Percentiles rank a stretch among this genome's conserved stretches.
Conservation (phyloP, 2,329 filamentous ascomycete genomes). For the Bimuria novae-zelandiae region DNA sequence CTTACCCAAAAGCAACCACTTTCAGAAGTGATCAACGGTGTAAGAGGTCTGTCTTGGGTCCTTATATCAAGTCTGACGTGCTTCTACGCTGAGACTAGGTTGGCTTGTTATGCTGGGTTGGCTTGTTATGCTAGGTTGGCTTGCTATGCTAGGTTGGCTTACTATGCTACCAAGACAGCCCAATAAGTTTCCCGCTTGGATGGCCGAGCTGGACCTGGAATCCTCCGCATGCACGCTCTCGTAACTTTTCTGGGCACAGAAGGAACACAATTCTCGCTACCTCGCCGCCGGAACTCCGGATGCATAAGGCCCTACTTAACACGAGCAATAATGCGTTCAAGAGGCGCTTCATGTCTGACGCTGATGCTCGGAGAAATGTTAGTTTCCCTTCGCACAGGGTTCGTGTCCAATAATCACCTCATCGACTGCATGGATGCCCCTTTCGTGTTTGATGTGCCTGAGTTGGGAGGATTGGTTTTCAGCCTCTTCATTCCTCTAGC, state of each 20-base stretch:
- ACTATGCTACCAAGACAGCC: neutral
- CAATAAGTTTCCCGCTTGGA: neutral
- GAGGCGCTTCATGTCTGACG: neutral
- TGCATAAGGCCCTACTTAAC: neutral
- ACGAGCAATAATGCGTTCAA: neutral
- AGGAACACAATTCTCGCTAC: neutral
- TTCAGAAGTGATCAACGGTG: constrained; percentile 6
- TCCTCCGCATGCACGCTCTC: constrained; percentile 4
- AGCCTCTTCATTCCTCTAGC: constrained; percentile 2
- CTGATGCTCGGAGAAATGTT: neutral
- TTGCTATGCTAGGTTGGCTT: too few relatives aligned
- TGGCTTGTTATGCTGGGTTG: too few relatives aligned
- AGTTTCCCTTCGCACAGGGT: neutral
- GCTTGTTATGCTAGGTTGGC: too few relatives aligned
- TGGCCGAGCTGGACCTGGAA: constrained; percentile 1
- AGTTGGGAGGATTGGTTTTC: neutral
- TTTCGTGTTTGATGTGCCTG: constrained; percentile 5
- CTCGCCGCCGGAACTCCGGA: neutral
- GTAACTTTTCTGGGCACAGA: neutral
- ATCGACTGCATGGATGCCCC: constrained; percentile 1
- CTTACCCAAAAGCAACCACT: neutral
- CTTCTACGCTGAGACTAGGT: neutral
- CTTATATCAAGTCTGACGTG: constrained; percentile 7
- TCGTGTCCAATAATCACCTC: neutral
- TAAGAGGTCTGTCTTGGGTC: constrained; percentile 2